Base-by-base conservation (phyloP, 2,329 filamentous ascomycete genomes). In the Dothideomycetidae sp. region DNA sequence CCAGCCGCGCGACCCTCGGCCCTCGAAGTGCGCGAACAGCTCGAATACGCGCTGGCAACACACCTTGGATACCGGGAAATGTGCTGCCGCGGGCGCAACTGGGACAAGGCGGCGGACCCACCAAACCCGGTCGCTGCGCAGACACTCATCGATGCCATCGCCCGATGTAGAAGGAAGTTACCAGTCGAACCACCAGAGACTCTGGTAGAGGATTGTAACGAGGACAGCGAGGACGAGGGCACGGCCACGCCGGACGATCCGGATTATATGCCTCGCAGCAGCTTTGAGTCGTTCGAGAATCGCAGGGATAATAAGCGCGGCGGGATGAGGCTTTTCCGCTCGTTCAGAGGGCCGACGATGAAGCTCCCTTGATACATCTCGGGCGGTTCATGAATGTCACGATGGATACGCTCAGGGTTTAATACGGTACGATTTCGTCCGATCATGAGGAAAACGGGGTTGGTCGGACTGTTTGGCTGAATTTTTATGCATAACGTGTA, bases 1-100 rank as follows among this genome's bases (percentile, higher is more conserved):
- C 60, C 63, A 0, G 48, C 46, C 14, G 44, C 58, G 5, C 54
- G 64, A 12, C 64, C 63, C 1, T 53, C 52, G 2, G 62, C 62
- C 5, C 46, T 53, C 10, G 55, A 57, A 35, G 60, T 66, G 4
- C 54, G 60, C 5, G 57, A 62, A 36, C 52, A 52, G 14, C 41
- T 58, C 3, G 47, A 49, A 17, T 45, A 51, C 12, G 46, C 47
- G 11, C 39, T 57, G 28, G 41, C 48, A 3, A 46, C 40, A 3
- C 48, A 49, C n/a, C 47, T 48, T n/a, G 45, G 51, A 3, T 42
- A 53, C n/a, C 47, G 49, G 30, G 44, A 36, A 7, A 36, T 56
- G 3, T 55, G 52, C 31, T 57, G 54, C 34, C 44, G 44, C 3
- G 48, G 45, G 5, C 31, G 51, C 14, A 46, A 48, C 30, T 54